phyloP scores from a whole-genome alignment of 2,329 filamentous ascomycete species.

The Ascomycota sp. region DNA sequence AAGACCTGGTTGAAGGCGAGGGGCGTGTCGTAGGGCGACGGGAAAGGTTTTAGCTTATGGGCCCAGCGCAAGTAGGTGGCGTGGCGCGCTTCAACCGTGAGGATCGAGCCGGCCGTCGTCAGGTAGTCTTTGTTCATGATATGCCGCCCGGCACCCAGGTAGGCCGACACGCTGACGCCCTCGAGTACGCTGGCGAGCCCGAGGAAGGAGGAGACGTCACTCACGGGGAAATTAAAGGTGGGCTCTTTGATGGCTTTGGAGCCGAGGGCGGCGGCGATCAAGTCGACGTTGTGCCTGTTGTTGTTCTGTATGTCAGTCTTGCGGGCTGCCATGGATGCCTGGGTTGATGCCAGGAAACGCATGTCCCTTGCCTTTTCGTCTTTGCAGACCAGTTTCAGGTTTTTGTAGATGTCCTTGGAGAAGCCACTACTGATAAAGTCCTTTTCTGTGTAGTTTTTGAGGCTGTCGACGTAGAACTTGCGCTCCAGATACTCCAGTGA shows the following conservation, averaged over 20 bases:
- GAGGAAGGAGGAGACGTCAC: slow-evolving; percentile 35
- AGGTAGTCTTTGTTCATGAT: slow-evolving; percentile 40
- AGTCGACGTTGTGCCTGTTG: slow-evolving; percentile 1
- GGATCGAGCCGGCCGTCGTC: slow-evolving; percentile 38
- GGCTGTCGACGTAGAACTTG: slow-evolving; percentile 39
- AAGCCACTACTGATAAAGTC: slow-evolving; percentile 33
- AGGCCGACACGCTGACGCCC: slow-evolving; percentile 43
- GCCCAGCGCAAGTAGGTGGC: slow-evolving; percentile 34
- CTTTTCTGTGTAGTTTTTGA: slow-evolving; percentile 31
- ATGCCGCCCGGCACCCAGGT: slow-evolving; percentile 39
- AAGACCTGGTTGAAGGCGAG: slow-evolving; percentile 37
- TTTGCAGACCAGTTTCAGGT: slow-evolving; percentile 31
- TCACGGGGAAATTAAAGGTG: slow-evolving; percentile 38
- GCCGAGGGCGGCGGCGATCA: slow-evolving; percentile 10
- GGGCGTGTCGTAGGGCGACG: slow-evolving; percentile 39
- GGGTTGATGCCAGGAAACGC: not conserved
- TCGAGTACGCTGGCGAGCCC: slow-evolving; percentile 43
- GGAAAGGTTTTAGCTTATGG: slow-evolving; percentile 28
- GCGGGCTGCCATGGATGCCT: not conserved
- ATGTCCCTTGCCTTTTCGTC: slow-evolving; percentile 23
- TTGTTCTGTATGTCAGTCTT: too few species aligned
- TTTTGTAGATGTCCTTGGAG: slow-evolving; percentile 30
- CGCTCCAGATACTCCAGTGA: slow-evolving; percentile 37
- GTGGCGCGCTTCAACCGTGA: slow-evolving; percentile 43
- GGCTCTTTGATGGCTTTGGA: slow-evolving; percentile 29